phyloP scores from a whole-genome alignment of 306 rosid genomes.

The Acacia melanoxylon region DNA sequence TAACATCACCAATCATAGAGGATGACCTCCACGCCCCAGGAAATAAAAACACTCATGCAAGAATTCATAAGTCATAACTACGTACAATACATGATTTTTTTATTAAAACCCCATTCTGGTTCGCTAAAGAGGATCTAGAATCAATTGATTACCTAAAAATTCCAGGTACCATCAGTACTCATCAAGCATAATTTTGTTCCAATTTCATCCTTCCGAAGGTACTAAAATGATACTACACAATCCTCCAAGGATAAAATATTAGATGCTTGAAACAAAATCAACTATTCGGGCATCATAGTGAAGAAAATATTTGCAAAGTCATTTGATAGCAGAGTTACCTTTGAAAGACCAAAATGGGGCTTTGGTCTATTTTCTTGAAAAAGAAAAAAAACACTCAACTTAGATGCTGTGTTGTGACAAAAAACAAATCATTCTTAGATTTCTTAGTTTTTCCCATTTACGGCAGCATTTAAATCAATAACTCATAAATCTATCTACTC shows the following conservation, averaged over 20 bases:
- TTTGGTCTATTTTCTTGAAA: neutral
- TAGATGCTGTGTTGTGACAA: neutral
- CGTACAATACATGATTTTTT: neutral
- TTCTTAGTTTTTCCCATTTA: neutral
- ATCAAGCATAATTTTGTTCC: neutral
- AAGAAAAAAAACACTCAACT: neutral
- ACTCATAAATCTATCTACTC: neutral
- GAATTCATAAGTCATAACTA: neutral
- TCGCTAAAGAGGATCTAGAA: neutral
- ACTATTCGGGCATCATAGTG: neutral
- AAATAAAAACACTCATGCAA: neutral
- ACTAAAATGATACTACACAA: neutral
- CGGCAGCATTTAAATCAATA: neutral
- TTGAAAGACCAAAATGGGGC: neutral
- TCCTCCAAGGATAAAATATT: neutral
- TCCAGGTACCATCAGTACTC: neutral
- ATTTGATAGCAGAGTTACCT: neutral
- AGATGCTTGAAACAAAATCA: neutral
- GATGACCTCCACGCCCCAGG: neutral
- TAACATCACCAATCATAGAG: neutral
- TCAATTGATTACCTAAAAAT: neutral
- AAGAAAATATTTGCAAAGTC: neutral
- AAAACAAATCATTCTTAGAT: neutral
- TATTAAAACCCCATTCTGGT: neutral
- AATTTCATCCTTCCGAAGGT: neutral